Evolutionary conservation across 768 basidiomycete genomes (phyloP).

Genomic region (Trametes coccinea): DNA sequence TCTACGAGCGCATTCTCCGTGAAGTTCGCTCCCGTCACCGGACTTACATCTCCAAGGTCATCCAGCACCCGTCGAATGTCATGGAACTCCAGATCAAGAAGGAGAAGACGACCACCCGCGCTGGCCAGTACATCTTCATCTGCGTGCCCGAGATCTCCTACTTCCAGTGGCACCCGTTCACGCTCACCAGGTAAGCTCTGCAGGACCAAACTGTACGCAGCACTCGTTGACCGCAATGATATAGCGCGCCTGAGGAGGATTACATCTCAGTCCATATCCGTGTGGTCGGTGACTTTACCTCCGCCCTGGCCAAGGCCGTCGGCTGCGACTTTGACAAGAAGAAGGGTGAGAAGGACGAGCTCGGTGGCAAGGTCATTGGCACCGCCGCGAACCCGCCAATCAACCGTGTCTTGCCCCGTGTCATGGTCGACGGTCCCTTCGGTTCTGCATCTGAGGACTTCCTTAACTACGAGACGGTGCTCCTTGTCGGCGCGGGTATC

Average conservation of each 20-base stretch:
- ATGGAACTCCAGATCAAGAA: conserved; percentile 98
- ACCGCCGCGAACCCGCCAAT: conserved; percentile 58
- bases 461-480: conserved; percentile 82
- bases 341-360: conserved; percentile 46
- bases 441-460: conserved; percentile 92
- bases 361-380: conserved; percentile 62
- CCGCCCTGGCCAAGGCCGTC: conserved; percentile 74
- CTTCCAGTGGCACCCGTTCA: conserved; percentile 98
- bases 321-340: conserved; percentile 79
- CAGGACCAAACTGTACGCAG: no score
- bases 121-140: conserved; percentile 93
- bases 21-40: conserved; percentile 89
- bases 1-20: conserved; percentile 85
- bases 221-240: background rate
- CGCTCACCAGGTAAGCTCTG: conserved; percentile 69
- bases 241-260: conserved; percentile 90
- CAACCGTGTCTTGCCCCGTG: conserved; percentile 76
- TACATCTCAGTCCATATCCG: conserved; percentile 94
- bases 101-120: conserved; percentile 79
- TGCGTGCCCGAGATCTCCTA: conserved; percentile 90
- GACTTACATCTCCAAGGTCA: conserved; percentile 92
- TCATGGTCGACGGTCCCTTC: conserved; percentile 97
- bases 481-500: conserved; percentile 93
- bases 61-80: conserved; percentile 93
- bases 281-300: conserved; percentile 88